Percentiles rank a stretch among this genome's conserved stretches.
These are phyloP conservation scores for Colletotrichum godetiae DNA, from an alignment of 2,329 filamentous ascomycete species.

Conservation along the genomic window DNA sequence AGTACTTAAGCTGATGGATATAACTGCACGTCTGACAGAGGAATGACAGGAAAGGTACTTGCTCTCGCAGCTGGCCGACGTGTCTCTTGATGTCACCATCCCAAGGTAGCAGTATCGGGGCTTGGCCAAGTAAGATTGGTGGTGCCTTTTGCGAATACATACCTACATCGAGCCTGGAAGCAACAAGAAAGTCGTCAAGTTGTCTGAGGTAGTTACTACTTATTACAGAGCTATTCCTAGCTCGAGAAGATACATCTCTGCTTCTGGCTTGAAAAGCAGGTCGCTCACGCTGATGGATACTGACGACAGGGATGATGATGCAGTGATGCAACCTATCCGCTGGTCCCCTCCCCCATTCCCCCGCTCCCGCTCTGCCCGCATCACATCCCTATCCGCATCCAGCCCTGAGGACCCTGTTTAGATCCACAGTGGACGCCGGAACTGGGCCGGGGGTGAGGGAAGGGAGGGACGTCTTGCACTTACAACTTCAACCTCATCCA, in stretches of 20 bases:
- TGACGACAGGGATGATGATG: constrained; percentile 20
- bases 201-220: background rate
- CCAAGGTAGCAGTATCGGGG: background rate
- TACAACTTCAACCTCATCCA: constrained; percentile 1
- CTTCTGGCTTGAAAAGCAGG: no score
- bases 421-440: constrained; percentile 25
- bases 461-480: background rate
- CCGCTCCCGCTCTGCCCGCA: constrained; percentile 12
- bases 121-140: background rate
- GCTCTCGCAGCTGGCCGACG: background rate
- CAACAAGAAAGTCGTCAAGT: background rate
- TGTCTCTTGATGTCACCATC: background rate
- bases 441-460: constrained; percentile 11
- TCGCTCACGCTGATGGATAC: background rate
- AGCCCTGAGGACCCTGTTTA: constrained; percentile 9
- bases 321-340: constrained; percentile 11
- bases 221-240: background rate
- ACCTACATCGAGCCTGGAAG: background rate
- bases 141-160: background rate
- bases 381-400: background rate
- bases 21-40: background rate
- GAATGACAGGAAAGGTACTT: background rate
- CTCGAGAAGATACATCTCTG: background rate
- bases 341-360: background rate
- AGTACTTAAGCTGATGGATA: background rate